A percentile compares a stretch with the other conserved stretches of the same genome.
Evolutionary conservation across 2,329 filamentous ascomycete species (phyloP).

Genomic region (Akanthomyces uredinophilus): DNA sequence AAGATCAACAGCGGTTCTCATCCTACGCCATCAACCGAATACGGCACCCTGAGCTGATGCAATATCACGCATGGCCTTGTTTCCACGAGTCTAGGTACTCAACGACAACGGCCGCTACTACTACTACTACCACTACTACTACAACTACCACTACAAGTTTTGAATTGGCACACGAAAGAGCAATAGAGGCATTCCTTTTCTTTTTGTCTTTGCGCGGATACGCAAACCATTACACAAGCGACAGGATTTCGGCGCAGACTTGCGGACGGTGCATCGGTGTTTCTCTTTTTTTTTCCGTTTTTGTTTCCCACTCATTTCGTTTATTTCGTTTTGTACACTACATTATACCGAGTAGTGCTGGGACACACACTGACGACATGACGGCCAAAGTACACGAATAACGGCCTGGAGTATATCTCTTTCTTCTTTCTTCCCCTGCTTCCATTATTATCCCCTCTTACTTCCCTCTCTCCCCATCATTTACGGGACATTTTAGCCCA

Average conservation of each 20-base stretch:
- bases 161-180: neutral
- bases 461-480: neutral
- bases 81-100: neutral
- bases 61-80: neutral
- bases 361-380: neutral
- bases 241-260: constrained; percentile 6
- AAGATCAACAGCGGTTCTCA: constrained; percentile 19
- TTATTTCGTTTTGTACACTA: constrained; percentile 15
- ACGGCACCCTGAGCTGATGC: constrained; percentile 18
- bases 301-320: neutral
- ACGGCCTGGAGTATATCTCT: neutral
- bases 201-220: too few relatives aligned
- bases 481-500: neutral
- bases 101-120: neutral
- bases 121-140: neutral
- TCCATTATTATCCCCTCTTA: neutral
- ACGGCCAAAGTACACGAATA: constrained; percentile 9
- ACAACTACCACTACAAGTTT: neutral
- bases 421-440: neutral
- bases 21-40: constrained; percentile 20
- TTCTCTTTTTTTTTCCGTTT: neutral
- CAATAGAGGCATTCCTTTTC: neutral
- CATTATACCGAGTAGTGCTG: constrained; percentile 20
- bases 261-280: neutral
- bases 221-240: constrained; percentile 2